phyloP scores from a whole-genome alignment of 2,329 filamentous ascomycete species.

The Boeremia exigua region DNA sequence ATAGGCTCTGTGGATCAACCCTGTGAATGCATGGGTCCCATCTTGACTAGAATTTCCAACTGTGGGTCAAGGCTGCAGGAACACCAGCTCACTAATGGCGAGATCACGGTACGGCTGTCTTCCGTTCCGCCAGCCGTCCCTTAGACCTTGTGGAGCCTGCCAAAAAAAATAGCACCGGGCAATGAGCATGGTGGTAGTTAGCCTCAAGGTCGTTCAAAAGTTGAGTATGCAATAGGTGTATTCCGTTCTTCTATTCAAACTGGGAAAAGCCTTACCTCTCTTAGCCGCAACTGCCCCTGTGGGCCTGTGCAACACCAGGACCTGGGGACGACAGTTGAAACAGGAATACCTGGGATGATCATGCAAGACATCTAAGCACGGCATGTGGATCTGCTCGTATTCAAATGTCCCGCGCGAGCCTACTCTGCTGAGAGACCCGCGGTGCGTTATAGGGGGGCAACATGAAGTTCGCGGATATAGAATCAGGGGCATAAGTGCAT shows the following conservation, averaged over 20 bases:
- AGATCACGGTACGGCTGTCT: slow-evolving; percentile 6
- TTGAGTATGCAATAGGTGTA: neutral
- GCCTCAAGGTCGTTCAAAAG: neutral
- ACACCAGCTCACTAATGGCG: neutral
- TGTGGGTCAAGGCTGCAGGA: slow-evolving; percentile 3
- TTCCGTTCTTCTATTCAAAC: neutral
- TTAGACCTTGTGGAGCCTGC: slow-evolving; percentile 1
- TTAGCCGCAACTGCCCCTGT: slow-evolving; percentile 4
- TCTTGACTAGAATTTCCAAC: slow-evolving; percentile 3
- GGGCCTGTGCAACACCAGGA: slow-evolving; percentile 1
- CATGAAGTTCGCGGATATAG: neutral
- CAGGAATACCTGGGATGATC: neutral
- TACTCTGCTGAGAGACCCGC: neutral
- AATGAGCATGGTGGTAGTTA: neutral
- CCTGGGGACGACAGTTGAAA: slow-evolving; percentile 11
- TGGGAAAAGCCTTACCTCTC: neutral
- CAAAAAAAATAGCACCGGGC: neutral
- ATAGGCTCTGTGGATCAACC: slow-evolving; percentile 16
- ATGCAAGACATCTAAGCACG: neutral
- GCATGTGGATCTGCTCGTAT: slow-evolving; percentile 3
- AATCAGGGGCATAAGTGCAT: neutral
- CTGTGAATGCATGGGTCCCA: neutral
- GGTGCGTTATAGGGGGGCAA: neutral
- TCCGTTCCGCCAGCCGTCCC: neutral
- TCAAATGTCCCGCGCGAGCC: neutral